Percentiles rank a stretch among this genome's conserved stretches.
Evolutionary conservation across 2,329 filamentous ascomycete species (phyloP).

Genomic region (Thielaviopsis ethacetica): DNA sequence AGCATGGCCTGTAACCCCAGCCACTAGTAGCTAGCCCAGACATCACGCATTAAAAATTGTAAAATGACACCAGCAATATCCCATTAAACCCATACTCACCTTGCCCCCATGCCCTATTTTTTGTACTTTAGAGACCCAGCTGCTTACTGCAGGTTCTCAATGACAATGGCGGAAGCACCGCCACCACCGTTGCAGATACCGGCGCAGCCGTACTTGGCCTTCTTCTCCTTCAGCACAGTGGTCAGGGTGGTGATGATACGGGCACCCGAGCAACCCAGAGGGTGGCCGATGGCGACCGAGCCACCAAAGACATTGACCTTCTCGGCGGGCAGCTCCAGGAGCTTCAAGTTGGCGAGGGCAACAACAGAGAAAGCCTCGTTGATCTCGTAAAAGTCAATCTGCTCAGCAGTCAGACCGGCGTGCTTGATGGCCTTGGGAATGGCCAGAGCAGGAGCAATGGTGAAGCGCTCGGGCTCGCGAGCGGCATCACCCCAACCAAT

Average conservation of each 20-base stretch:
- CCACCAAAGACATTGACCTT: conserved; percentile 94
- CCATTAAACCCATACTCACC: background rate
- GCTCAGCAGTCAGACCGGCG: conserved; percentile 60
- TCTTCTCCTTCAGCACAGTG: conserved; percentile 76
- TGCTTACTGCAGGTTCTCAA: conserved; percentile 53
- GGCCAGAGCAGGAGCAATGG: conserved; percentile 77
- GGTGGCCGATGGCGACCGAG: conserved; percentile 89
- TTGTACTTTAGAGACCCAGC: conserved; percentile 11
- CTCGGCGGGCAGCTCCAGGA: conserved; percentile 60
- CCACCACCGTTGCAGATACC: conserved; percentile 98
- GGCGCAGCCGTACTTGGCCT: conserved; percentile 81
- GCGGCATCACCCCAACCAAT: conserved; percentile 94
- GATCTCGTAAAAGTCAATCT: conserved; percentile 92
- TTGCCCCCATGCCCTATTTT: background rate
- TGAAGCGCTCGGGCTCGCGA: conserved; percentile 86
- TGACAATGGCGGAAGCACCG: conserved; percentile 81
- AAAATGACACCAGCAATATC: background rate
- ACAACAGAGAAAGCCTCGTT: conserved; percentile 99
- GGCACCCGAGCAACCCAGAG: conserved; percentile 82
- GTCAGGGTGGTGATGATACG: conserved; percentile 84
- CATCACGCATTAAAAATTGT: conserved; percentile 3
- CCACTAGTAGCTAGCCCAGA: background rate
- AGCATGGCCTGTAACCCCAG: background rate
- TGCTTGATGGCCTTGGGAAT: conserved; percentile 97
- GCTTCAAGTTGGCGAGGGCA: conserved; percentile 87